These are phyloP conservation scores for Dissophora globulifera DNA, from an alignment of 192 early-diverging fungal species.

Conservation along the genomic window DNA sequence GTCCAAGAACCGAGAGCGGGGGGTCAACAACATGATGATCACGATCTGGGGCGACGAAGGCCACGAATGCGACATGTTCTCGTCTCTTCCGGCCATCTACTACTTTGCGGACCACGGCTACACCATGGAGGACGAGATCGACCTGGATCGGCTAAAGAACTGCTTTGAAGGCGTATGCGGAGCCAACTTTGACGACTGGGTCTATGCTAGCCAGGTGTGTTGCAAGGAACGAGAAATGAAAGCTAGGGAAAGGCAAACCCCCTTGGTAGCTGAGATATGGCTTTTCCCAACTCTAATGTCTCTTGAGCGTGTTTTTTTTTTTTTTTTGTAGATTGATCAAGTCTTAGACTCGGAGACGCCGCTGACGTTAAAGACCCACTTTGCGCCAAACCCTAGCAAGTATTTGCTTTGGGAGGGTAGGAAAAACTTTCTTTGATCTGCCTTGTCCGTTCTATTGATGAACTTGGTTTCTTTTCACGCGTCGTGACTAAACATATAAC, in stretches of 20 bases:
- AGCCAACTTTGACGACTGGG: slow-evolving; percentile 82
- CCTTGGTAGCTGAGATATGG: too few species aligned
- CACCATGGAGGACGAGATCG: slow-evolving; percentile 69
- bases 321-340: slow-evolving; percentile 59
- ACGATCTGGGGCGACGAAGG: slow-evolving; percentile 94
- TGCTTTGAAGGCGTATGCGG: slow-evolving; percentile 84
- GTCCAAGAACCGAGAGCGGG: slow-evolving; percentile 64
- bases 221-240: too few species aligned
- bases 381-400: slow-evolving; percentile 81
- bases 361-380: slow-evolving; percentile 62
- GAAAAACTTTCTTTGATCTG: neutral
- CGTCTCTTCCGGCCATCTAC: slow-evolving; percentile 79
- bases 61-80: slow-evolving; percentile 90
- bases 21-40: slow-evolving; percentile 81
- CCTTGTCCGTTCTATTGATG: neutral
- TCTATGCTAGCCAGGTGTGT: slow-evolving; percentile 68
- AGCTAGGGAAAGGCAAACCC: too few species aligned
- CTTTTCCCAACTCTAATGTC: too few species aligned
- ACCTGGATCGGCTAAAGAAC: slow-evolving; percentile 62
- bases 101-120: slow-evolving; percentile 85
- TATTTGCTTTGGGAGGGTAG: slow-evolving; percentile 88
- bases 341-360: slow-evolving; percentile 55
- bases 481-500: neutral
- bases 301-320: too few species aligned
- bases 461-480: neutral